Base-by-base conservation (phyloP, 2,329 filamentous ascomycete species). In the Aspergillus chevalieri region DNA sequence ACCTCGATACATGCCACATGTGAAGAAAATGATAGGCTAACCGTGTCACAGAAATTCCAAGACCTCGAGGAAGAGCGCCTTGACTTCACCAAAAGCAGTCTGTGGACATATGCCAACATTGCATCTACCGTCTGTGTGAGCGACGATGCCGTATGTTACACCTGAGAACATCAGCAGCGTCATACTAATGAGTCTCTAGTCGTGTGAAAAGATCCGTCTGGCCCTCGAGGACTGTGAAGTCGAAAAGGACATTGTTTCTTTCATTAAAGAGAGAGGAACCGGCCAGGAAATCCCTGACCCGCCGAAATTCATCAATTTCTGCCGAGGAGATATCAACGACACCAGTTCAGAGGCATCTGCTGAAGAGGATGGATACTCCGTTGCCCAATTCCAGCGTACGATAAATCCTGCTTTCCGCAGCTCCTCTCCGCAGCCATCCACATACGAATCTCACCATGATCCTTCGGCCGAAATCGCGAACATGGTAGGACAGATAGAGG, bases 221-320 rank as follows among this genome's bases (percentile, higher is more conserved):
- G 92, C 92, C 0, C 78, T 98, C 2, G 94, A 98, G 72, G 87
- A 88, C 63, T 95, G 94, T 73, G 93, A 98, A 61, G 93, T 98
- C 2, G 91, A 96, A 68, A 95, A 92, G 68, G 94, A 98, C 66
- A 96, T 98, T 54, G 74, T 83, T 19, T 76, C 72, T 54, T 98
- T 98, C 74, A 98, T 98, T 72, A 86, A 80, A 54, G 90, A 95
- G 44, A 81, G 74, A 56, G 92, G 92, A 19, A 98, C 93, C 2
- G 91, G 93, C 4, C 92, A 97, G 69, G 94, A 98, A 68, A 98
- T 98, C 43, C 94, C 93, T 1, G 93, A 96, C 67, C 83, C 93
- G 21, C 93, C 93, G 41, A 96, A 90, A 69, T 98, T 96, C 69
- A 96, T 98, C 81, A 96, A 98, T 75, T 98, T 97, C 69, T 94